Evolutionary conservation across 148 eudicot species (phyloP).

Genomic region (Amaranthus cruentus): DNA sequence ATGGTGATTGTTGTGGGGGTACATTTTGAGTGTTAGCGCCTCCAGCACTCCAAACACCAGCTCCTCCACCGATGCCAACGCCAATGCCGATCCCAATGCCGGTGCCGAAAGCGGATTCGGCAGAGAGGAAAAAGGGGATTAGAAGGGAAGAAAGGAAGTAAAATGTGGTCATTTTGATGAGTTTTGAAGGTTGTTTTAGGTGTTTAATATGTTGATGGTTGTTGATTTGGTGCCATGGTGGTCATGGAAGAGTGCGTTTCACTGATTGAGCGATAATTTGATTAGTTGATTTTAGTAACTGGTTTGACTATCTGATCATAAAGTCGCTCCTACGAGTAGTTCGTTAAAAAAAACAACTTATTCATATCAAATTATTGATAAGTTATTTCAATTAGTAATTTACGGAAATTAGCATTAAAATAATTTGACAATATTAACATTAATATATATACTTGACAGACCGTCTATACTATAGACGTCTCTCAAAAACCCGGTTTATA

Average conservation of each 20-base stretch:
- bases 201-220: slow-evolving; percentile 15
- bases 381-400: no score
- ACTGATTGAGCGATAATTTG: not conserved
- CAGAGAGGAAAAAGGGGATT: slow-evolving; percentile 20
- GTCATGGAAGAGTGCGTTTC: not conserved
- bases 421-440: no score
- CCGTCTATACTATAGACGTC: no score
- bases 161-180: slow-evolving; percentile 33
- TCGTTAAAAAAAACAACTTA: no score
- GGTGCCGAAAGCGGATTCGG: slow-evolving; percentile 30
- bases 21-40: slow-evolving; percentile 18
- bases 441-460: no score
- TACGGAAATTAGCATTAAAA: no score
- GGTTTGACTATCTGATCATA: no score
- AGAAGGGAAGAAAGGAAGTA: slow-evolving; percentile 26
- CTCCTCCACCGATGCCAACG: slow-evolving; percentile 35
- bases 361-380: no score
- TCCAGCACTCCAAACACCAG: slow-evolving; percentile 52
- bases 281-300: no score
- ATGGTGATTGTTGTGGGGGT: not conserved
- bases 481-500: no score
- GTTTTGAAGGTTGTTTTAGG: slow-evolving; percentile 4
- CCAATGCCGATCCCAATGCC: slow-evolving; percentile 45
- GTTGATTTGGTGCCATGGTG: slow-evolving; percentile 3
- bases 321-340: no score